These are phyloP conservation scores for Fusarium staphyleae DNA, from an alignment of 2,329 filamentous ascomycete genomes.

Conservation along the genomic window DNA sequence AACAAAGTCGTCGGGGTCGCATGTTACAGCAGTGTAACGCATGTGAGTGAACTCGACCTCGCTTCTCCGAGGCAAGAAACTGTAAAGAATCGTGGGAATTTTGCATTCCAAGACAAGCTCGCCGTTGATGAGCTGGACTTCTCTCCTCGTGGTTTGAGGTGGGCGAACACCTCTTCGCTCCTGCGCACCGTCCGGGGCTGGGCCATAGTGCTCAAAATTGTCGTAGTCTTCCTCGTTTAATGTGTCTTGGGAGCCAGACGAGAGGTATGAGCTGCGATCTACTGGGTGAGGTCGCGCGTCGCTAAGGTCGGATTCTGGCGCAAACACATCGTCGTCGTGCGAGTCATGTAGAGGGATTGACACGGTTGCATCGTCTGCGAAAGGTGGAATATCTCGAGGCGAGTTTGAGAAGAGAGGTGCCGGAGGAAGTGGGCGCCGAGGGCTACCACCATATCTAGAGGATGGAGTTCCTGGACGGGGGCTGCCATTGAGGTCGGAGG, in stretches of 20 bases:
- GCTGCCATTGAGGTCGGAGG: slow-evolving; percentile 85
- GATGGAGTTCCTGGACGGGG: slow-evolving; percentile 91
- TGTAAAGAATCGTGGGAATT: slow-evolving; percentile 97
- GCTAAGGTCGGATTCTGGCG: slow-evolving; percentile 62
- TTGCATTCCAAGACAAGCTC: slow-evolving; percentile 98
- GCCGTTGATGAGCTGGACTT: slow-evolving; percentile 95
- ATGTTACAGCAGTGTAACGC: slow-evolving; percentile 98
- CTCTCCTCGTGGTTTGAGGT: slow-evolving; percentile 89
- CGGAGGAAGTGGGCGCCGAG: slow-evolving; percentile 84
- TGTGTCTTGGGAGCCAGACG: slow-evolving; percentile 58
- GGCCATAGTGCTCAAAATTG: slow-evolving; percentile 76
- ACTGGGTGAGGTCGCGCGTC: slow-evolving; percentile 59
- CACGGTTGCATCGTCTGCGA: slow-evolving; percentile 73
- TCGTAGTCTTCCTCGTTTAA: slow-evolving; percentile 54
- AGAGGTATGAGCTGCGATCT: slow-evolving; percentile 64
- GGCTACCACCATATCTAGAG: slow-evolving; percentile 86
- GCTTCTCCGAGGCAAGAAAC: slow-evolving; percentile 90
- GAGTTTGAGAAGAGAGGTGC: slow-evolving; percentile 80
- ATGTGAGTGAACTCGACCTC: slow-evolving; percentile 98
- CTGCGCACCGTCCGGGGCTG: slow-evolving; percentile 86
- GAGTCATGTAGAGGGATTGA: slow-evolving; percentile 70
- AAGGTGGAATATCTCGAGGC: slow-evolving; percentile 57
- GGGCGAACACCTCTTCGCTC: slow-evolving; percentile 84
- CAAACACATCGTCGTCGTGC: slow-evolving; percentile 77
- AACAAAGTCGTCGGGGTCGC: slow-evolving; percentile 93